Base-by-base conservation (phyloP, 2,329 filamentous ascomycete genomes). In the Aspergillus tubingensis region DNA sequence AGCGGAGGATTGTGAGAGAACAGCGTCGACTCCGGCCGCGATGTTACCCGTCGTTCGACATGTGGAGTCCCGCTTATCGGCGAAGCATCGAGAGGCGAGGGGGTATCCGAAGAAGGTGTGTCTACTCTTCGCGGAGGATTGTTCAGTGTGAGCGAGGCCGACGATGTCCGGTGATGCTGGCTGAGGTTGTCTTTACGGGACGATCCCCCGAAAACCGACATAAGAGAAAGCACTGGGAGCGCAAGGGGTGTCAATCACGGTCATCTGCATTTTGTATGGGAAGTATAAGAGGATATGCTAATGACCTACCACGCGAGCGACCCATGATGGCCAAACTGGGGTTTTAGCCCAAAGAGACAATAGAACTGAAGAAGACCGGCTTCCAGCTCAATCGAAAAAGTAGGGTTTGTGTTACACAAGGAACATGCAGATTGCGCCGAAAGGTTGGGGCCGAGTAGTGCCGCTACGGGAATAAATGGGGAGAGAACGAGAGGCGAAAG, bases 1-100 rank as follows among this genome's bases (percentile, higher is more conserved):
- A 92, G 79, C 72, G 90, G 90, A 72, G 92, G 91, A 69, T 92
- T 89, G 77, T 93, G 93, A 62, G 90, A 88, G 76, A 95, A 89
- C 53, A 94, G 83, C 85, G 96, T 95, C 63, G 92, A 96, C 77
- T 90, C 81, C 36, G 92, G 92, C 62, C 93, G 85, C 8, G 90
- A 89, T 21, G 57, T 59, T 44, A 78, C 79, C 25, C 80, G 79
- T 23, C 81, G 75, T 61, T 85, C 83, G 36, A 74, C 74, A 74
- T 81, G 68, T 58, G 79, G 69, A 62, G 72, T 77, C 61, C 77
- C 71, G 57, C 76, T 74, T 30, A 78, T 68, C 25, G 76, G 76
- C 44, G 79, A 77, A 55, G 73, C 68, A 66, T 71, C 69, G 19
- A 68, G 68, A 17, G 75, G 73, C 61, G 74, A 72, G 27, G 69